A percentile compares a stretch with the other conserved stretches of the same genome.
phyloP scores from a whole-genome alignment of 2,329 filamentous ascomycete species.

The Neofusicoccum sp. region DNA sequence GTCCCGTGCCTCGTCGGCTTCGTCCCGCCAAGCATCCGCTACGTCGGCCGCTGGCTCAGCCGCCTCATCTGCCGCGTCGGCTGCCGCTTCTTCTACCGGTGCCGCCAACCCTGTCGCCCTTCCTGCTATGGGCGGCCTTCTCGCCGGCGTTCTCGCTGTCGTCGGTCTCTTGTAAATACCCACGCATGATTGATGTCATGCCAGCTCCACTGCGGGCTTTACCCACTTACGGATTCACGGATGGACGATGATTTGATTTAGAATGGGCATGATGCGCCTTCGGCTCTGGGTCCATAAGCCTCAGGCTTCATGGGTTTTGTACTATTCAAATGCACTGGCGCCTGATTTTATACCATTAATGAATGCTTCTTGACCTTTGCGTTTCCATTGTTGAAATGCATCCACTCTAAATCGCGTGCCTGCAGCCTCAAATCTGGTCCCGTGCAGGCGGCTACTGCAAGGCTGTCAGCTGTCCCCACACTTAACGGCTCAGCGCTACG shows the following conservation, averaged over 20 bases:
- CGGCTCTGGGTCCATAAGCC: background rate
- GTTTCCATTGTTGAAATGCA: background rate
- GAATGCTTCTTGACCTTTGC: background rate
- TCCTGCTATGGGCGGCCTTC: background rate
- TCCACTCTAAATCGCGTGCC: background rate
- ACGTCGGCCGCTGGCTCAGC: background rate
- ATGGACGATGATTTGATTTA: constrained; percentile 6
- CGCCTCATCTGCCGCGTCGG: background rate
- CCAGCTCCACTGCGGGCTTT: background rate
- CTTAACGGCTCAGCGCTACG: no score
- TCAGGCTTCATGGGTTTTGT: background rate
- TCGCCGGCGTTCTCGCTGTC: background rate
- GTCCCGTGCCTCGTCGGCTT: background rate
- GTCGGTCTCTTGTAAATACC: constrained; percentile 1
- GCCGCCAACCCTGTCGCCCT: background rate
- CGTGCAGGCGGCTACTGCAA: no score
- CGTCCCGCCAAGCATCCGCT: background rate
- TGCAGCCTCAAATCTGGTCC: no score
- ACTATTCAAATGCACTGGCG: constrained; percentile 1
- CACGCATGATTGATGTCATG: background rate
- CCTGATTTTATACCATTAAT: constrained; percentile 12
- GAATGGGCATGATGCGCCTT: background rate
- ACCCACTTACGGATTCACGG: constrained; percentile 12
- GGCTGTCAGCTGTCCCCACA: no score
- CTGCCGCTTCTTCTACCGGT: background rate